Conservation (phyloP, 495 filamentous ascomycete genomes). For the Amorphotheca resinae region DNA sequence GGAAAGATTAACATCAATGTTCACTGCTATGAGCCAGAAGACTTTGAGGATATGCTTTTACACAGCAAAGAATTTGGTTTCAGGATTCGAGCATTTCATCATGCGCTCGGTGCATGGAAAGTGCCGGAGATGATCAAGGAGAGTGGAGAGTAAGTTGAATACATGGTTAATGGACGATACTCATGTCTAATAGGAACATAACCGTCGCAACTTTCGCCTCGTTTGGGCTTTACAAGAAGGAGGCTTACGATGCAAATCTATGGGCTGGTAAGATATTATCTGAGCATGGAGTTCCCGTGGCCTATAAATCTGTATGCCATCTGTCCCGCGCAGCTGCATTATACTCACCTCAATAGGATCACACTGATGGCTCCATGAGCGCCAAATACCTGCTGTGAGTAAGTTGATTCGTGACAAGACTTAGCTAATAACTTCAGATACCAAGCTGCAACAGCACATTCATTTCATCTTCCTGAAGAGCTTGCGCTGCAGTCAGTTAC, state of each 20-base stretch:
- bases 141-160: slow-evolving; percentile 24
- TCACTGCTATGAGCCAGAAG: slow-evolving; percentile 54
- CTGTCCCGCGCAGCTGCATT: no score
- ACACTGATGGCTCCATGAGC: slow-evolving; percentile 24
- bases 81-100: slow-evolving; percentile 47
- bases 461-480: slow-evolving; percentile 47
- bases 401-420: slow-evolving; percentile 10
- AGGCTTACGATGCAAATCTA: slow-evolving; percentile 45
- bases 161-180: no score
- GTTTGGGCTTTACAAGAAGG: slow-evolving; percentile 51
- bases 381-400: slow-evolving; percentile 30
- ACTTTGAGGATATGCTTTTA: slow-evolving; percentile 48
- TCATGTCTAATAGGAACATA: slow-evolving; percentile 26
- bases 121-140: slow-evolving; percentile 44
- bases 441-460: slow-evolving; percentile 48
- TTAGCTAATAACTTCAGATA: slow-evolving; percentile 25
- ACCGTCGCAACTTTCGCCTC: slow-evolving; percentile 46
- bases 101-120: slow-evolving; percentile 48
- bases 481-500: slow-evolving; percentile 49
- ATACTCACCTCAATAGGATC: slow-evolving; percentile 21
- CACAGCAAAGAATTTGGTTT: slow-evolving; percentile 57
- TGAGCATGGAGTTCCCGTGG: slow-evolving; percentile 42
- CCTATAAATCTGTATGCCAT: slow-evolving; percentile 28
- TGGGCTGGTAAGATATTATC: slow-evolving; percentile 48
- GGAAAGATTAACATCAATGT: slow-evolving; percentile 50